These are phyloP conservation scores for Leccinum sublutescens DNA, from an alignment of 768 basidiomycete genomes.

Conservation along the genomic window DNA sequence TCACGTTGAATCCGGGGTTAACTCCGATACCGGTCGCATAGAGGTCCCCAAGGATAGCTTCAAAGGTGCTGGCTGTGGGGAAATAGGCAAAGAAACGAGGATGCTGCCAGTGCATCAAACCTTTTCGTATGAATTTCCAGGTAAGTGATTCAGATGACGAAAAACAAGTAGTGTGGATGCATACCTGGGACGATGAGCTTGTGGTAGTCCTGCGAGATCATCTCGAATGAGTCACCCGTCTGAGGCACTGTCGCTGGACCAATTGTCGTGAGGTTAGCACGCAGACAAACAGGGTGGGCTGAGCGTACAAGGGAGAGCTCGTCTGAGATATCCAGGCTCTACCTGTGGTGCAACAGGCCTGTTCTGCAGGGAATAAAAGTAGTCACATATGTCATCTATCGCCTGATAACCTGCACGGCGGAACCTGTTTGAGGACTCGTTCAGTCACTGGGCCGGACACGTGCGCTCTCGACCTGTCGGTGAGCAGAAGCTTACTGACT, in stretches of 20 bases:
- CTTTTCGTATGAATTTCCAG: slow-evolving; percentile 22
- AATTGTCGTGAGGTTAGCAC: not conserved
- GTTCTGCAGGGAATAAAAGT: slow-evolving; percentile 65
- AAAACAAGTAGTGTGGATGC: not conserved
- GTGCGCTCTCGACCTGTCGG: not conserved
- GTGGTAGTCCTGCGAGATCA: slow-evolving; percentile 77
- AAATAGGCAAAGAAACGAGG: slow-evolving; percentile 81
- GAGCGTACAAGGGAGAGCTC: slow-evolving; percentile 59
- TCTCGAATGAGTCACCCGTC: slow-evolving; percentile 66
- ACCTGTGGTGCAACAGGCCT: slow-evolving; percentile 69
- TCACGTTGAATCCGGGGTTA: slow-evolving; percentile 89
- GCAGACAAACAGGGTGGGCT: not conserved
- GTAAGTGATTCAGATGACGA: not conserved
- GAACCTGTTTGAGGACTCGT: slow-evolving; percentile 47
- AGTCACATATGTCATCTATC: slow-evolving; percentile 87
- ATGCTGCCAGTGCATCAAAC: slow-evolving; percentile 42
- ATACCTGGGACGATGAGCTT: slow-evolving; percentile 75
- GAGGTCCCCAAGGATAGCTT: slow-evolving; percentile 81
- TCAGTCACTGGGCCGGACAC: not conserved
- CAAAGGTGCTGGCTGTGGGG: slow-evolving; percentile 74
- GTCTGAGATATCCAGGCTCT: slow-evolving; percentile 76
- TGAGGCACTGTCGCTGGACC: slow-evolving; percentile 53
- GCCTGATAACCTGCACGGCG: slow-evolving; percentile 83
- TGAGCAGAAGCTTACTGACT: not conserved
- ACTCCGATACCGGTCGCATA: slow-evolving; percentile 63